Base-by-base conservation (phyloP, 805 yeast species). In the Wickerhamiella alocasiicola region DNA sequence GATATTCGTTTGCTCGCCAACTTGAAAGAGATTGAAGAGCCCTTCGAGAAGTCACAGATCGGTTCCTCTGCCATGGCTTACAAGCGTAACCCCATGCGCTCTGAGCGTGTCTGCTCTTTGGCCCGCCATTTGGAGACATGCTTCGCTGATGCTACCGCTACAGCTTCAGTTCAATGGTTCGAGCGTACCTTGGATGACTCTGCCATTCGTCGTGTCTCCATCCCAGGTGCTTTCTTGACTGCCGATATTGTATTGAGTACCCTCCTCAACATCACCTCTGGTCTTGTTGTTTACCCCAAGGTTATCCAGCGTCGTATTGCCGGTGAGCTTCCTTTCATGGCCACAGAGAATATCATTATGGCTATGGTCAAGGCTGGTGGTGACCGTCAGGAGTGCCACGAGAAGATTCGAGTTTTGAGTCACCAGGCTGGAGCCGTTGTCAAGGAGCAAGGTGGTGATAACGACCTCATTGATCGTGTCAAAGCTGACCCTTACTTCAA, bases 61-160 rank as follows among this genome's bases (percentile, higher is more conserved):
- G 98, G 98, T 31, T 85, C 96, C 9, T 74, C 84, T 42, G 98
- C 98, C 31, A 91, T 91, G 98, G 98, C 98, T 23, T 91, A 91
- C 71, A 91, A 91, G 75, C 80, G 98, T 68, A 91, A 91, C 68
- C 98, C 98, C 64, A 91, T 91, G 98, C 81, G 98, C 70, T 80
- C 88, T 59, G 98, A 91, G 70, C 78, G 98, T 64, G 96, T 91
- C 45, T 91, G 98, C 68, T 91, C 98, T n/a, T 72, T 91, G 51
- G 76, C 97, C 16, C 82, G 98, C 69, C 97, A 88, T 63, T 64
- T 91, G 64, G 94, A 95, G 49, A 80, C 94, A 13, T 68, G 85
- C 52, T 81, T 80, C 66, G 84, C 71, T 57, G 97, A 91, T 63
- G 93, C 95, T 41, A 81, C 88, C 53, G 91, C 84, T 65, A 91